phyloP scores from a whole-genome alignment of 139 green algal genomes.

The Yamagishiella unicocca region DNA sequence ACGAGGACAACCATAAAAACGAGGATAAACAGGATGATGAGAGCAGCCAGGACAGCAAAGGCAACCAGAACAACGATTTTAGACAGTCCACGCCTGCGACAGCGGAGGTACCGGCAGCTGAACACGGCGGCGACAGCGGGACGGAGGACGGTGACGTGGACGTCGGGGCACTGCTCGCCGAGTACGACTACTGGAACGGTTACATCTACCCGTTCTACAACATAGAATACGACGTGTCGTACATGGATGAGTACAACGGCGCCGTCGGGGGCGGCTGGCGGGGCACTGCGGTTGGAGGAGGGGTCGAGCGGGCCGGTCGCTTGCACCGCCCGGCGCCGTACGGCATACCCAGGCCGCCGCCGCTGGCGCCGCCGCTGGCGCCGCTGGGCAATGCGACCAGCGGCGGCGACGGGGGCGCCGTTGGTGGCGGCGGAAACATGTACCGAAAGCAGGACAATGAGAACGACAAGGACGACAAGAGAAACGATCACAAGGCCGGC shows the following conservation, averaged over 20 bases:
- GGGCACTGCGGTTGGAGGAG: background rate
- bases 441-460: no score
- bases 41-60: no score
- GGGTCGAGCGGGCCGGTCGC: no score
- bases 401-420: no score
- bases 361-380: no score
- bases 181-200: constrained; percentile 47
- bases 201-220: constrained; percentile 35
- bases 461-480: background rate
- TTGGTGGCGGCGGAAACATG: background rate
- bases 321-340: no score
- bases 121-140: background rate
- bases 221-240: constrained; percentile 36
- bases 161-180: background rate
- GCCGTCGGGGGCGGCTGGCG: background rate
- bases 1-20: no score
- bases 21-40: no score
- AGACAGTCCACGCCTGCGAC: no score
- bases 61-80: no score
- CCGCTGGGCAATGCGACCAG: no score
- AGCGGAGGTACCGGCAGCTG: no score
- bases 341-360: background rate
- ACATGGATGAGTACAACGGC: background rate
- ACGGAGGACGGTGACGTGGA: background rate
- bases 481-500: background rate